A percentile compares a stretch with the other conserved stretches of the same genome.
Conservation (phyloP, 768 basidiomycete genomes). For the Infundibulicybe gibba region DNA sequence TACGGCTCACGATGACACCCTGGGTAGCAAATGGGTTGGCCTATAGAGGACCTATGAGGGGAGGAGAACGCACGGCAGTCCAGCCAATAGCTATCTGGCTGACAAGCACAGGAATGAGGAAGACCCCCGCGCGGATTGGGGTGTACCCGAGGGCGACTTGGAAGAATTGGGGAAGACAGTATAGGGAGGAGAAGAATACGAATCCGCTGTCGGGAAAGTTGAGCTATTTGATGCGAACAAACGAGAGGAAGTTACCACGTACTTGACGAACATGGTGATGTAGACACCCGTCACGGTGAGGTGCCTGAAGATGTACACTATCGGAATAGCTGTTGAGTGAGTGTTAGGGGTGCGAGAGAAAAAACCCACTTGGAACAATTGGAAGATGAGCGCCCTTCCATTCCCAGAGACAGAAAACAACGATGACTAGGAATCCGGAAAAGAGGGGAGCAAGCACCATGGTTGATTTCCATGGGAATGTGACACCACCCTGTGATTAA, state of each 20-base stretch:
- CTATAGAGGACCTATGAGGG: background rate
- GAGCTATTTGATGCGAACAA: background rate
- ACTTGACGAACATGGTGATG: conserved; percentile 68
- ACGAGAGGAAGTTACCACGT: conserved; percentile 10
- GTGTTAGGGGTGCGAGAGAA: background rate
- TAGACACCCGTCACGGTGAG: conserved; percentile 66
- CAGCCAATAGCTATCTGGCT: conserved; percentile 60
- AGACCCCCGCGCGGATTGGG: conserved; percentile 53
- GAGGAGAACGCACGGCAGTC: conserved; percentile 35
- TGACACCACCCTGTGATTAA: conserved; percentile 72
- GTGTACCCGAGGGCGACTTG: conserved; percentile 68
- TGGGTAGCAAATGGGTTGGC: conserved; percentile 15
- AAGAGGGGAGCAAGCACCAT: conserved; percentile 58
- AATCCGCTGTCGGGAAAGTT: conserved; percentile 38
- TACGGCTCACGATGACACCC: conserved; percentile 60
- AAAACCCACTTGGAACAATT: conserved; percentile 61
- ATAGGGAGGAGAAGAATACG: conserved; percentile 60
- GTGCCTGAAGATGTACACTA: conserved; percentile 72
- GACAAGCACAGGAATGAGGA: conserved; percentile 67
- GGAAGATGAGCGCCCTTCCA: conserved; percentile 68
- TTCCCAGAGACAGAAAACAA: conserved; percentile 68
- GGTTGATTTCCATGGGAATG: conserved; percentile 69
- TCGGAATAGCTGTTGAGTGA: background rate
- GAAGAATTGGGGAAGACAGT: conserved; percentile 74
- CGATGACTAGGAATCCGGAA: conserved; percentile 49